Evolutionary conservation across 2,329 filamentous ascomycete genomes (phyloP), one percentile per base, ranked within the genome.

Genomic region (Trichoderma arundinaceum): DNA sequence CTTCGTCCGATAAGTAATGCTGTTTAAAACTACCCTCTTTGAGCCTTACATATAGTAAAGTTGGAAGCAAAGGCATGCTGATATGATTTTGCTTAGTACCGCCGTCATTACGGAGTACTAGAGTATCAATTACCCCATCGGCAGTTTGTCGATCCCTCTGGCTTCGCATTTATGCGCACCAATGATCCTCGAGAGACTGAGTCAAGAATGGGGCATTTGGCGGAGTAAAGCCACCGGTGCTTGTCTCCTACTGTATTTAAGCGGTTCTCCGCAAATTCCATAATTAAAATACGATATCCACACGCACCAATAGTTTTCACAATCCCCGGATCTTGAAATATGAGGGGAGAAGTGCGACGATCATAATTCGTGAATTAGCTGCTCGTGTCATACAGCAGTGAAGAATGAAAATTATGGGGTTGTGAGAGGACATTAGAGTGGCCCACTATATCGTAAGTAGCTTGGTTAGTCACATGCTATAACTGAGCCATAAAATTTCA

Each of bases 241-340:
- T 32, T 33, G 19, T 48, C 22, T 28, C 4, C 22, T 19, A 48
- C 41, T 15, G 22, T 35, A 51, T 35, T 33, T 9, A 33, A 62
- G 59, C 6, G 43, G 59, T 44, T 43, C 46, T 43, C 48, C 58
- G 58, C 58, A 51, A 51, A 51, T 44, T 53, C 59, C 48, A 43
- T 48, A 44, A 7, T 51, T 9, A n/a, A 17, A 17, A 61, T 51
- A 41, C 10, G 35, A 51, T 3, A 17, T 22, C 22, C 33, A 61
- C 41, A 32, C 46, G 58, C 58, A 61, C 58, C 46, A 61, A 61
- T 61, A 19, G 10, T 51, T 32, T 8, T 41, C n/a, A 9, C 35
- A 0, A 41, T 51, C 46, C 46, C 46, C 58, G 51, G 35, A 49
- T 51, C 39, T 41, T 2, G 19, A 41, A 15, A 32, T 32, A 35